These are phyloP conservation scores for Heterobasidion irregulare DNA, from an alignment of 1,284 basidiomycete species.

Conservation along the genomic window DNA sequence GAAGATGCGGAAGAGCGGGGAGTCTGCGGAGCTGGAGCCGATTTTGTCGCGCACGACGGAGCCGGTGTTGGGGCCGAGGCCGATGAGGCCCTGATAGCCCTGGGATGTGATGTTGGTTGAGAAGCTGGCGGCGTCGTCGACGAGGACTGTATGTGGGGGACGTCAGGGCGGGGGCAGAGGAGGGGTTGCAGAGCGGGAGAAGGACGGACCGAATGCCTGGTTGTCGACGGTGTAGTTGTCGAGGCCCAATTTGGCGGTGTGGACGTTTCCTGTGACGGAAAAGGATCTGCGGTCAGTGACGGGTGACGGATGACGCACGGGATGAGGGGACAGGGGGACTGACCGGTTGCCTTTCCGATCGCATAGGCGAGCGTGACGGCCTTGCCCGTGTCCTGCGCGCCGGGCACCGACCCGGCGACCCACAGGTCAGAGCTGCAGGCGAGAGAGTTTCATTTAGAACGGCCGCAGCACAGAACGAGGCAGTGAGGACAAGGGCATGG, in stretches of 20 bases:
- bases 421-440: slow-evolving; percentile 45
- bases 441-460: slow-evolving; percentile 7
- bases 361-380: slow-evolving; percentile 40
- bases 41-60: slow-evolving; percentile 20
- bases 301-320: not conserved
- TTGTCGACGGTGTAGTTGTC: slow-evolving; percentile 41
- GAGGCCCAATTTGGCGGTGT: slow-evolving; percentile 43
- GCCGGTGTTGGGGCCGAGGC: slow-evolving; percentile 28
- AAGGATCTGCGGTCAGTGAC: not conserved
- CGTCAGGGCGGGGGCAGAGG: not conserved
- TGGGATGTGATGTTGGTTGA: slow-evolving; percentile 14
- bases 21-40: slow-evolving; percentile 21
- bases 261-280: slow-evolving; percentile 34
- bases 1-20: slow-evolving; percentile 59
- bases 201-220: slow-evolving; percentile 57
- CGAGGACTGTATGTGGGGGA: too few species aligned
- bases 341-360: slow-evolving; percentile 38
- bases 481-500: slow-evolving; percentile 1
- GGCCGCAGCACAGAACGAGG: not conserved
- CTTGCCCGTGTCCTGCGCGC: slow-evolving; percentile 34
- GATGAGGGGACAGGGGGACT: slow-evolving; percentile 1
- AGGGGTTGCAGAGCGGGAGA: not conserved
- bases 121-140: slow-evolving; percentile 10
- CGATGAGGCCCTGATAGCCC: slow-evolving; percentile 26
- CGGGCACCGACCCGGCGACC: slow-evolving; percentile 39